Conservation (phyloP, 1,284 basidiomycete genomes). For the Ustilago lituana region DNA sequence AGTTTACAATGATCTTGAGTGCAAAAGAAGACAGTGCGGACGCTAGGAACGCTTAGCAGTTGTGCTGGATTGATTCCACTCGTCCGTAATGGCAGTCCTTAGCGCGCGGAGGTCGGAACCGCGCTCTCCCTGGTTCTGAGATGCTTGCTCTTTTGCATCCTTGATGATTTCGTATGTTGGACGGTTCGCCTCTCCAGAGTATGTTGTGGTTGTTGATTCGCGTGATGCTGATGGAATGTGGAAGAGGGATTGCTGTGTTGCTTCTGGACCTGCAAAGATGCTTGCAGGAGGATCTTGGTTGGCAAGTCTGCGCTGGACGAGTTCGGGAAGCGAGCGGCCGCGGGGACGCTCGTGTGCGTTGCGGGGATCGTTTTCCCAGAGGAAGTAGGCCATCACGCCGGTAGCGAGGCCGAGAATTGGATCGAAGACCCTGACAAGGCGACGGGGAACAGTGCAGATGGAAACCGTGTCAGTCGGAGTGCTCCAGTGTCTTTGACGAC, state of each 20-base stretch:
- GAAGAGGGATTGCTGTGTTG: slow-evolving; percentile 33
- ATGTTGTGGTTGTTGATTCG: neutral
- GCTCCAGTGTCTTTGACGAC: too few species aligned
- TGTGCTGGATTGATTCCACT: slow-evolving; percentile 28
- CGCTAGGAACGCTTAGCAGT: too few species aligned
- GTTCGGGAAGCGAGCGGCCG: slow-evolving; percentile 50
- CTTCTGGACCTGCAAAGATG: slow-evolving; percentile 26
- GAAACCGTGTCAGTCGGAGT: too few species aligned
- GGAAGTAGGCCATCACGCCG: slow-evolving; percentile 60
- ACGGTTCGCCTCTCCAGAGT: neutral
- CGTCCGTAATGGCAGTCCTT: slow-evolving; percentile 31
- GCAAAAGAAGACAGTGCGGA: too few species aligned
- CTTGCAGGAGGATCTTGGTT: slow-evolving; percentile 24
- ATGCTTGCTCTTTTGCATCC: slow-evolving; percentile 18
- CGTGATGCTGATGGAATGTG: slow-evolving; percentile 36
- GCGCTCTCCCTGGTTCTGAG: slow-evolving; percentile 17
- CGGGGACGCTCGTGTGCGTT: slow-evolving; percentile 54
- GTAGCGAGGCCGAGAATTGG: slow-evolving; percentile 61
- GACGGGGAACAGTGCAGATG: neutral
- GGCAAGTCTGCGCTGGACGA: slow-evolving; percentile 38
- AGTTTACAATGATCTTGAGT: too few species aligned
- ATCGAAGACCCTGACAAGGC: slow-evolving; percentile 34
- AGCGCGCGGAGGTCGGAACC: slow-evolving; percentile 29
- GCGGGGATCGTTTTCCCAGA: slow-evolving; percentile 62
- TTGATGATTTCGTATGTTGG: slow-evolving; percentile 25